phyloP scores from a whole-genome alignment of 129 eudicot species.

The Dittrichia graveolens region DNA sequence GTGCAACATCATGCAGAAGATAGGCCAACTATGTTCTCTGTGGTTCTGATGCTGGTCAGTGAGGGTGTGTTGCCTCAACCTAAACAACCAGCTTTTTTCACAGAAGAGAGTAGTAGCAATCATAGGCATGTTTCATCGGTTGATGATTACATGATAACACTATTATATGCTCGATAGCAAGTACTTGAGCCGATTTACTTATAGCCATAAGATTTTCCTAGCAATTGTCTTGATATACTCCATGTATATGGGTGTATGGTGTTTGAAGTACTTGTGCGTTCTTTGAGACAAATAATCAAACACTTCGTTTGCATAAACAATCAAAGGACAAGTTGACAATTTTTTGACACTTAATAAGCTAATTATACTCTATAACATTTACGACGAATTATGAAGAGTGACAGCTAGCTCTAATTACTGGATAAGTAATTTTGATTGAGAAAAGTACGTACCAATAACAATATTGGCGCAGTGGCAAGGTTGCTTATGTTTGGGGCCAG shows the following conservation, averaged over 20 bases:
- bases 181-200: not conserved
- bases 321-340: too few relatives aligned
- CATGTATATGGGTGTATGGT: not conserved
- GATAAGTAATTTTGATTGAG: too few relatives aligned
- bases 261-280: not conserved
- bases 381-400: too few relatives aligned
- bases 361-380: too few relatives aligned
- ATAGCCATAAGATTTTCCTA: not conserved
- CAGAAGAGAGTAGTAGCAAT: not conserved
- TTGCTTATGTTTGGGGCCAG: too few relatives aligned
- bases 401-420: too few relatives aligned
- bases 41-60: slow-evolving; percentile 23
- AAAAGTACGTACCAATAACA: too few relatives aligned
- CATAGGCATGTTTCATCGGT: not conserved
- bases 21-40: slow-evolving; percentile 26
- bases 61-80: slow-evolving; percentile 16
- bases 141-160: slow-evolving; percentile 15
- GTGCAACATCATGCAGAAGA: slow-evolving; percentile 23
- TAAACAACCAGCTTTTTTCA: slow-evolving; percentile 17
- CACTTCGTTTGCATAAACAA: not conserved
- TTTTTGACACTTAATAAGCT: too few relatives aligned
- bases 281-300: slow-evolving; percentile 12
- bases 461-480: too few relatives aligned
- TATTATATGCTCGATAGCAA: slow-evolving; percentile 3
- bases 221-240: not conserved